Base-by-base conservation (phyloP, 2,329 filamentous ascomycete genomes). In the Aspergillus latus region DNA sequence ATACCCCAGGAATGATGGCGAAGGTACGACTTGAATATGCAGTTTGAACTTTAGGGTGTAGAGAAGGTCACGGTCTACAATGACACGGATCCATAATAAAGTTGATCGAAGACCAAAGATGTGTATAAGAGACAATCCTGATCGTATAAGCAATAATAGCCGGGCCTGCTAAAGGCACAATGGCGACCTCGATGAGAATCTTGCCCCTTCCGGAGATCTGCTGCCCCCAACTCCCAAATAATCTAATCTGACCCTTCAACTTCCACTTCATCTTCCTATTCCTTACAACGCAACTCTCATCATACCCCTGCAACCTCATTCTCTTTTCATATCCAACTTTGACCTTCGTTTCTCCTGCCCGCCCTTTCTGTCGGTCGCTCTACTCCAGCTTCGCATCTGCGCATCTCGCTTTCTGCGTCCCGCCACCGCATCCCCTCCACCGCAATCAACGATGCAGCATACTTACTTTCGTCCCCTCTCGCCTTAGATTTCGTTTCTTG, bases 301-400 rank as follows among this genome's bases (percentile, higher is more conserved):
- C 30, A 16, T 29, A 10, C 37, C 21, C 30, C 13, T 32, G 5
- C 8, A 29, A 47, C 45, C 4, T 44, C 42, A 43, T 49, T 36
- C n/a, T 45, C 37, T n/a, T 15, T 44, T 16, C 36, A 39, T 32
- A 30, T 34, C 34, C 21, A 53, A 36, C 34, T 37, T 40, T 13
- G 15, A 40, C 46, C 29, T 15, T 44, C 57, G 34, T 52, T 56
- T 58, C 37, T 54, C 45, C 40, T 49, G 54, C 56, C 54, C 57
- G 59, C 60, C 59, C 60, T 54, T 51, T 57, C 58, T 48, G 50
- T 46, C 37, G 40, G 51, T 43, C 47, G 47, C 49, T 52, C 42
- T 51, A 21, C 42, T 28, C 39, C 9, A 15, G 37, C 28, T 52
- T 39, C 36, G 26, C 52, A 29, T 30, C 7, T 10, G 46, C 16